phyloP scores from a whole-genome alignment of 768 basidiomycete species.

The Leccinum subtestaceum region DNA sequence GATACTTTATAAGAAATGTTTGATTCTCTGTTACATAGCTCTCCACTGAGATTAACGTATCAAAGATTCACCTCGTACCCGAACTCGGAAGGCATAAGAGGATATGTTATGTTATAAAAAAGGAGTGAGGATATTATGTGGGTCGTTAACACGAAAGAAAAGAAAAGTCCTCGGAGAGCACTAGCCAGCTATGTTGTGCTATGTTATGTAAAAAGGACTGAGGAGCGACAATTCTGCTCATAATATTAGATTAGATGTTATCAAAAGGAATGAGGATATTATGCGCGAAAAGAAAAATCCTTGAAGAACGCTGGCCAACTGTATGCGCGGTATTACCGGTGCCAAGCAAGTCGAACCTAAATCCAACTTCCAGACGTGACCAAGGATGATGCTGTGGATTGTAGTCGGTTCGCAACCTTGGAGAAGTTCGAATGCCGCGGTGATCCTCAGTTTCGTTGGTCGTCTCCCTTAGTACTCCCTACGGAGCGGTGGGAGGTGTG shows the following conservation, averaged over 20 bases:
- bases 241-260: background rate
- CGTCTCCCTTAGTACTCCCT: background rate
- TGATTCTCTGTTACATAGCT: background rate
- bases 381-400: no score
- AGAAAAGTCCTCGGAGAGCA: background rate
- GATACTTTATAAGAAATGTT: no score
- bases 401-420: background rate
- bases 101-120: background rate
- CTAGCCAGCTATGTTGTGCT: no score
- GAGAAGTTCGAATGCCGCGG: background rate
- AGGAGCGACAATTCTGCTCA: background rate
- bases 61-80: background rate
- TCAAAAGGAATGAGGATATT: background rate
- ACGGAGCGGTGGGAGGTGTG: background rate
- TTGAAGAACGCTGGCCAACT: background rate
- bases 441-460: background rate
- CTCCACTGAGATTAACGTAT: background rate
- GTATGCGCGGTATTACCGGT: background rate
- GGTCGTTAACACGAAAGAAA: background rate
- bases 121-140: no score
- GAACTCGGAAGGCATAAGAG: background rate
- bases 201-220: no score
- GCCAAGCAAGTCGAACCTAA: background rate
- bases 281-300: background rate
- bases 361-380: background rate